These are phyloP conservation scores for Wallemia ichthyophaga DNA, from an alignment of 1,284 basidiomycete genomes.

Conservation along the genomic window DNA sequence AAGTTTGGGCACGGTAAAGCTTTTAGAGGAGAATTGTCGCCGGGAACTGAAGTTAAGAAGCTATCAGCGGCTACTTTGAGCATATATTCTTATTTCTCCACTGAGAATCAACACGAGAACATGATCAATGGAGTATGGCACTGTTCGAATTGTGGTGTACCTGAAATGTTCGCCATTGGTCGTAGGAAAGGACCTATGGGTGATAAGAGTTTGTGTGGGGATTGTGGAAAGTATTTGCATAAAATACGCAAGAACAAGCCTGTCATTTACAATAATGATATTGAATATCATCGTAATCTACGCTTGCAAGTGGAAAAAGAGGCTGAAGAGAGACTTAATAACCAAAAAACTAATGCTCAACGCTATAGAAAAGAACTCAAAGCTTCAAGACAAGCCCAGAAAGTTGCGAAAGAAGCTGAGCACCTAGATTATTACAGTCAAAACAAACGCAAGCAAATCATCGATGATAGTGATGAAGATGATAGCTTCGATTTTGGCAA, in stretches of 20 bases:
- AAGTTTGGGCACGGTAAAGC: conserved; percentile 1
- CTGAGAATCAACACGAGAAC: conserved; percentile 47
- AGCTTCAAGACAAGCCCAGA: neutral
- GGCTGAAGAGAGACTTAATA: neutral
- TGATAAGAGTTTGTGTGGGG: conserved; percentile 65
- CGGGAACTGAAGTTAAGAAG: conserved; percentile 3
- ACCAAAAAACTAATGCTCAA: neutral
- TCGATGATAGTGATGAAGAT: neutral
- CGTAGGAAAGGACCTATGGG: conserved; percentile 63
- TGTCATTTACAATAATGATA: conserved; percentile 33
- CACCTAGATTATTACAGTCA: neutral
- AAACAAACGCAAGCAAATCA: neutral
- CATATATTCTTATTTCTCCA: conserved; percentile 17
- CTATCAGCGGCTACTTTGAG: conserved; percentile 3
- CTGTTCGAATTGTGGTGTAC: conserved; percentile 69
- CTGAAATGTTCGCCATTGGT: conserved; percentile 51
- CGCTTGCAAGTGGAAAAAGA: neutral
- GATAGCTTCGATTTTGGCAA: neutral
- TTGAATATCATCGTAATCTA: conserved; percentile 5
- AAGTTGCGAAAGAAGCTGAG: neutral
- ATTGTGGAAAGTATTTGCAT: conserved; percentile 37
- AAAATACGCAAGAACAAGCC: conserved; percentile 23
- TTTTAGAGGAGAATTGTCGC: conserved; percentile 1
- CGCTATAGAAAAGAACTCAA: neutral
- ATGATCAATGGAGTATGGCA: conserved; percentile 62